These are phyloP conservation scores for Neofusicoccum cordaticola DNA, from an alignment of 2,329 filamentous ascomycete genomes.

Conservation along the genomic window DNA sequence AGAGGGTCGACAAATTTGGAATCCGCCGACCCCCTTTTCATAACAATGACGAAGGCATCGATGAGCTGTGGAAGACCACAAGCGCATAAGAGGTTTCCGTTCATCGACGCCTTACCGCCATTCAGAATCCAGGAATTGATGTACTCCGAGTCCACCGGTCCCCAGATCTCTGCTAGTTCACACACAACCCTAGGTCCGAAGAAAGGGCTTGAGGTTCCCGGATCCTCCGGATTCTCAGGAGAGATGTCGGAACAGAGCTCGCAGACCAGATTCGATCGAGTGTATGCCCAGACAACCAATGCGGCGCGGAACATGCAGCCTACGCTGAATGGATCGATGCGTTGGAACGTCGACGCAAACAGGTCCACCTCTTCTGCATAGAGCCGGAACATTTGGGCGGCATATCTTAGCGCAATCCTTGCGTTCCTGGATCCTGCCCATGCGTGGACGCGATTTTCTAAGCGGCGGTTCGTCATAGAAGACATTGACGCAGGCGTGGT, in stretches of 20 bases:
- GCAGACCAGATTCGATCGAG: not conserved
- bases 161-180: not conserved
- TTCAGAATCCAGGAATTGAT: not conserved
- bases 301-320: not conserved
- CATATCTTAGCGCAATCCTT: too few relatives aligned
- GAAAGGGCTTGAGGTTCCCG: not conserved
- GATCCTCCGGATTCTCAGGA: not conserved
- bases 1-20: not conserved
- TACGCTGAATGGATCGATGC: not conserved
- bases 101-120: not conserved
- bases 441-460: too few relatives aligned
- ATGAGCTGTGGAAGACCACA: not conserved
- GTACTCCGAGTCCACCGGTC: not conserved
- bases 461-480: not conserved
- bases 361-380: not conserved
- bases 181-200: not conserved
- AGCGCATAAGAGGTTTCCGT: not conserved
- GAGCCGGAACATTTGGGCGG: not conserved
- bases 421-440: too few relatives aligned
- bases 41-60: not conserved
- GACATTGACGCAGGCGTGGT: not conserved
- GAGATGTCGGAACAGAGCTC: not conserved
- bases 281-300: not conserved
- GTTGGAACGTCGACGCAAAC: not conserved
- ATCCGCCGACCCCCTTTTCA: not conserved